These are phyloP conservation scores for Cinnamomum chago DNA, from an alignment of 164 flowering plant species.

Conservation along the genomic window DNA sequence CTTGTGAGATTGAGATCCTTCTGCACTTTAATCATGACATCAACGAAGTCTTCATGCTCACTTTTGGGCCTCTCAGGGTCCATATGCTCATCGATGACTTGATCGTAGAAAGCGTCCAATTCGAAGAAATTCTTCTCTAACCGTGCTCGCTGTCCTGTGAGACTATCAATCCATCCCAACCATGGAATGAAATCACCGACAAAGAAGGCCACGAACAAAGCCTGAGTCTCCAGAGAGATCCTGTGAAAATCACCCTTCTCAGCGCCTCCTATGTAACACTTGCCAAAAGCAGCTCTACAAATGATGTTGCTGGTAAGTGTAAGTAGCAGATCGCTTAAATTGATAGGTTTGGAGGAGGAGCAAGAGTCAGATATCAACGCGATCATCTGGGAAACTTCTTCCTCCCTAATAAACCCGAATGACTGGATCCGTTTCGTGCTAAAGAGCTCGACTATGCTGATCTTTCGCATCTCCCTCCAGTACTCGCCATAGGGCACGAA, in stretches of 20 bases:
- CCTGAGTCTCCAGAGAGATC: constrained; percentile 1
- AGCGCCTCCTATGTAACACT: not conserved
- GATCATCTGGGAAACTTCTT: constrained; percentile 16
- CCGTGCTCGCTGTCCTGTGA: constrained; percentile 7
- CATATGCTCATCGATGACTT: constrained; percentile 15
- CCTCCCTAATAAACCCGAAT: constrained; percentile 8
- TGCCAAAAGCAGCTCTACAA: constrained; percentile 21
- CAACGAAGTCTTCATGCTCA: constrained; percentile 16
- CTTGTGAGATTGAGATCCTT: constrained; percentile 14
- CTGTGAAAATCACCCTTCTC: constrained; percentile 3
- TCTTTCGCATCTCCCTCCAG: constrained; percentile 30
- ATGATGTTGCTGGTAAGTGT: constrained; percentile 12
- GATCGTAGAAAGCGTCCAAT: constrained; percentile 9
- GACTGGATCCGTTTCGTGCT: constrained; percentile 18
- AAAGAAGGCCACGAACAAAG: constrained; percentile 4
- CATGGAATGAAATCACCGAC: constrained; percentile 6
- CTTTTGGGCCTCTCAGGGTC: not conserved
- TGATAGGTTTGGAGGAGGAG: not conserved
- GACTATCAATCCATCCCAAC: constrained; percentile 9
- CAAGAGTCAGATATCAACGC: constrained; percentile 1
- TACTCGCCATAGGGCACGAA: constrained; percentile 22
- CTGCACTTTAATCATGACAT: constrained; percentile 10
- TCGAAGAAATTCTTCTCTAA: constrained; percentile 10
- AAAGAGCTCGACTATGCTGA: constrained; percentile 14
- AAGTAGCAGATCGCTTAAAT: constrained; percentile 15